A percentile compares a stretch with the other conserved stretches of the same genome.
Conservation (phyloP, 352 stramenopile genomes). For the Phytophthora melonis region DNA sequence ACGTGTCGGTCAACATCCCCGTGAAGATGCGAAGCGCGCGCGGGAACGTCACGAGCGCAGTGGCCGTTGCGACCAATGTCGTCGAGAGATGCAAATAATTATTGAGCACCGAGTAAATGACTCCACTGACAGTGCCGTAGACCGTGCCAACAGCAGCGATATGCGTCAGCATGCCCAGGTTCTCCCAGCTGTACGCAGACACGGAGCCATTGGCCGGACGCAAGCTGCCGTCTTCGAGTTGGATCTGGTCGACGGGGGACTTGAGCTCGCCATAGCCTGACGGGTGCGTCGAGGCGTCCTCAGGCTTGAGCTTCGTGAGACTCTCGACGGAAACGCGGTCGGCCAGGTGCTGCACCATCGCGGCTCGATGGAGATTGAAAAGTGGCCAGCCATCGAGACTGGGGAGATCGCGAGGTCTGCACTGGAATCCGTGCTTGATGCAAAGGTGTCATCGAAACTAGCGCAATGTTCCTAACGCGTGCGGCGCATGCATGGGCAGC, state of each 20-base stretch:
- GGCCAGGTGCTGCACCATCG: slow-evolving; percentile 22
- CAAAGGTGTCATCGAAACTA: neutral
- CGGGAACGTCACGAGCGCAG: slow-evolving; percentile 46
- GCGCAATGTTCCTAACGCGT: no score
- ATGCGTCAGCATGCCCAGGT: slow-evolving; percentile 51
- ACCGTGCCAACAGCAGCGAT: slow-evolving; percentile 42
- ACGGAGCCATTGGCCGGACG: slow-evolving; percentile 15
- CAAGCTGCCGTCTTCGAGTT: slow-evolving; percentile 15
- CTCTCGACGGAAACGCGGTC: slow-evolving; percentile 19
- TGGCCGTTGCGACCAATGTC: slow-evolving; percentile 46
- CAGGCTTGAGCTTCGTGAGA: slow-evolving; percentile 6
- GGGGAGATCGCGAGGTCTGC: slow-evolving; percentile 1
- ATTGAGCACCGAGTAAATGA: slow-evolving; percentile 56
- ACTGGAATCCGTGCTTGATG: neutral
- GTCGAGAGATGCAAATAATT: slow-evolving; percentile 59
- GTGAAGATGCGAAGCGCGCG: slow-evolving; percentile 56
- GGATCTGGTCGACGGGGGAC: slow-evolving; percentile 3
- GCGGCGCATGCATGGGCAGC: neutral
- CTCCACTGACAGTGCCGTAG: slow-evolving; percentile 34
- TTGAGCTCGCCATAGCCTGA: slow-evolving; percentile 12
- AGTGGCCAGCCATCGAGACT: slow-evolving; percentile 6
- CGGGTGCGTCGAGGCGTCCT: neutral
- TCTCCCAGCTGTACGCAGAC: slow-evolving; percentile 21
- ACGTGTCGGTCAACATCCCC: slow-evolving; percentile 70
- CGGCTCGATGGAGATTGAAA: slow-evolving; percentile 9